Evolutionary conservation across 1,284 basidiomycete species (phyloP).

Genomic region (Ceratobasidium sp.): DNA sequence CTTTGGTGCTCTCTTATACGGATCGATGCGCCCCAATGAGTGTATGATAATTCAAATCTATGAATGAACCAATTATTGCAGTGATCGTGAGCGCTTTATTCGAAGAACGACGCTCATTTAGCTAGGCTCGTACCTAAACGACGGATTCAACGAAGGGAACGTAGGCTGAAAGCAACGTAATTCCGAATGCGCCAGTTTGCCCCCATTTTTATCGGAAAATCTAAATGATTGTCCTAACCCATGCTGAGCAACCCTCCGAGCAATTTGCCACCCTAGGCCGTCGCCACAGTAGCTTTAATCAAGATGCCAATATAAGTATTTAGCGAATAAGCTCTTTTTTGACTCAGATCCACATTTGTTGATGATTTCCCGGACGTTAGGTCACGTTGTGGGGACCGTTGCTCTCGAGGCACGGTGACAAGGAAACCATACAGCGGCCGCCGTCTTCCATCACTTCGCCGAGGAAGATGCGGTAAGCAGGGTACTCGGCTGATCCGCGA

Average conservation of each 20-base stretch:
- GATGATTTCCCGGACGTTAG: background rate
- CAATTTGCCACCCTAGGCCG: background rate
- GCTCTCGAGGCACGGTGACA: slow-evolving; percentile 3
- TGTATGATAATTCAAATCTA: slow-evolving; percentile 6
- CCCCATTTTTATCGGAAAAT: background rate
- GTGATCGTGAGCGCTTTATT: background rate
- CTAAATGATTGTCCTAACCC: background rate
- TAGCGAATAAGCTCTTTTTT: background rate
- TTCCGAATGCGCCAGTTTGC: background rate
- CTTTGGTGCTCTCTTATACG: background rate
- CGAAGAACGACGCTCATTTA: slow-evolving; percentile 10
- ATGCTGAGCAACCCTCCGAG: background rate
- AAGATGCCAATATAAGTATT: background rate
- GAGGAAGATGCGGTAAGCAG: slow-evolving; percentile 19
- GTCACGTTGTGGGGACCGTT: slow-evolving; percentile 2
- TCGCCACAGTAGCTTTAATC: slow-evolving; percentile 4
- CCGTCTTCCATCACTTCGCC: slow-evolving; percentile 1
- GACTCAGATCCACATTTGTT: background rate
- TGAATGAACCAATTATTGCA: background rate
- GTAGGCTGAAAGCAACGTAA: slow-evolving; percentile 10
- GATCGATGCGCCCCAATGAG: background rate
- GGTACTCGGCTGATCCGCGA: slow-evolving; percentile 18
- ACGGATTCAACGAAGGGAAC: slow-evolving; percentile 5
- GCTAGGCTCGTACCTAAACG: slow-evolving; percentile 8
- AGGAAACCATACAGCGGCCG: background rate